Evolutionary conservation across 352 stramenopile species (phyloP).

Genomic region (Globisporangium nagaii): DNA sequence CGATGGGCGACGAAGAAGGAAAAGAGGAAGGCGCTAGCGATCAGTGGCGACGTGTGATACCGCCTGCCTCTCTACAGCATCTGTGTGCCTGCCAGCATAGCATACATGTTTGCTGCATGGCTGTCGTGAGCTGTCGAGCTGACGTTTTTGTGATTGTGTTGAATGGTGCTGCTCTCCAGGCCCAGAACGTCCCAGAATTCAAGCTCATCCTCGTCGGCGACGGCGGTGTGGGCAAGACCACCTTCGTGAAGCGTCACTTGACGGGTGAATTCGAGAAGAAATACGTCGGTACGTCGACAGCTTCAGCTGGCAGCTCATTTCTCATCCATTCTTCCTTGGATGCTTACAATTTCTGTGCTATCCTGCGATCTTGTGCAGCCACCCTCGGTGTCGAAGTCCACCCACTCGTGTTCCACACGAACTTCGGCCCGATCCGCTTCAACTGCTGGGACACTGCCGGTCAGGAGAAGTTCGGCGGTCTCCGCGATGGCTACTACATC

Average conservation of each 20-base stretch:
- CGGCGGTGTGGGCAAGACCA: constrained; percentile 99
- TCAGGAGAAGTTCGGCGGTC: constrained; percentile 98
- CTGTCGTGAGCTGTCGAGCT: background rate
- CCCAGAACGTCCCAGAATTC: constrained; percentile 96
- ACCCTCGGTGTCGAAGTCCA: constrained; percentile 99
- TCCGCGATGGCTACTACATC: constrained; percentile 98
- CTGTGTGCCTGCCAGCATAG: too few relatives aligned
- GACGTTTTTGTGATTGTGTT: background rate
- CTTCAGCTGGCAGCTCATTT: too few relatives aligned
- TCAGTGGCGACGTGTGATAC: too few relatives aligned
- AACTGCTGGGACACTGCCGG: constrained; percentile 99
- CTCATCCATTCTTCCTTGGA: too few relatives aligned
- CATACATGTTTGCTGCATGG: too few relatives aligned
- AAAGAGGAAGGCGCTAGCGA: too few relatives aligned
- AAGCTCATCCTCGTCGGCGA: constrained; percentile 99
- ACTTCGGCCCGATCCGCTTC: constrained; percentile 99
- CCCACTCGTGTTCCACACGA: constrained; percentile 98
- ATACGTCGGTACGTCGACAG: constrained; percentile 86
- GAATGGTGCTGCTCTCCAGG: constrained; percentile 14
- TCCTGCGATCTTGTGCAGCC: constrained; percentile 27
- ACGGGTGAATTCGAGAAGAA: constrained; percentile 99
- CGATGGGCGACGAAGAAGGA: too few relatives aligned
- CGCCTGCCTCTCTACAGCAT: too few relatives aligned
- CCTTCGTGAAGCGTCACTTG: constrained; percentile 99
- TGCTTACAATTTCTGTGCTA: background rate